Evolutionary conservation across 345 rosid species (phyloP).

Genomic region (Euphorbia tirucalli): DNA sequence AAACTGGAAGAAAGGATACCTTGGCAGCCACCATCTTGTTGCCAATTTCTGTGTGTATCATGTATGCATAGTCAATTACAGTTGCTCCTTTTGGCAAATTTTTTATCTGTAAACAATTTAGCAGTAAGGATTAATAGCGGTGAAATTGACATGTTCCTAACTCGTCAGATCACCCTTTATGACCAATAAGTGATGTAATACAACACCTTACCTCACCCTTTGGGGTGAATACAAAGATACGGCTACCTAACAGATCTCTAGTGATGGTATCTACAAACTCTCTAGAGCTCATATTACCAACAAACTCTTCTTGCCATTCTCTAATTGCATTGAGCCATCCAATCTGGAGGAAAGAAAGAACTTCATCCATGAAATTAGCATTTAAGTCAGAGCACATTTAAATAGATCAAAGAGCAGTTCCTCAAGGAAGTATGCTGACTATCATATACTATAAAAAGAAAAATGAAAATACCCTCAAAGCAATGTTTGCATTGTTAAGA

Average conservation of each 20-base stretch:
- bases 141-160: slow-evolving; percentile 11
- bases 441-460: slow-evolving; percentile 18
- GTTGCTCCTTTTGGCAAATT: slow-evolving; percentile 95
- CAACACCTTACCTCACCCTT: slow-evolving; percentile 29
- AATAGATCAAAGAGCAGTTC: slow-evolving; percentile 6
- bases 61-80: slow-evolving; percentile 90
- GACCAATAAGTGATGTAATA: slow-evolving; percentile 30
- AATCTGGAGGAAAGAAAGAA: slow-evolving; percentile 27
- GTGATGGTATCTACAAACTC: slow-evolving; percentile 96
- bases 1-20: slow-evolving; percentile 42
- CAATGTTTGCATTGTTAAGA: slow-evolving; percentile 88
- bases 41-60: slow-evolving; percentile 95
- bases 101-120: slow-evolving; percentile 59
- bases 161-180: slow-evolving; percentile 18
- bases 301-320: slow-evolving; percentile 99
- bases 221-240: slow-evolving; percentile 78
- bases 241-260: slow-evolving; percentile 87
- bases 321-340: slow-evolving; percentile 99
- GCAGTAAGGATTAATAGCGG: slow-evolving; percentile 14
- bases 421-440: slow-evolving; percentile 18
- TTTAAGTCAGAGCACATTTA: slow-evolving; percentile 23
- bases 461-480: slow-evolving; percentile 69
- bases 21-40: slow-evolving; percentile 98
- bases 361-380: slow-evolving; percentile 25
- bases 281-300: slow-evolving; percentile 98